phyloP scores from a whole-genome alignment of 495 filamentous ascomycete genomes.

The Darksidea phi region DNA sequence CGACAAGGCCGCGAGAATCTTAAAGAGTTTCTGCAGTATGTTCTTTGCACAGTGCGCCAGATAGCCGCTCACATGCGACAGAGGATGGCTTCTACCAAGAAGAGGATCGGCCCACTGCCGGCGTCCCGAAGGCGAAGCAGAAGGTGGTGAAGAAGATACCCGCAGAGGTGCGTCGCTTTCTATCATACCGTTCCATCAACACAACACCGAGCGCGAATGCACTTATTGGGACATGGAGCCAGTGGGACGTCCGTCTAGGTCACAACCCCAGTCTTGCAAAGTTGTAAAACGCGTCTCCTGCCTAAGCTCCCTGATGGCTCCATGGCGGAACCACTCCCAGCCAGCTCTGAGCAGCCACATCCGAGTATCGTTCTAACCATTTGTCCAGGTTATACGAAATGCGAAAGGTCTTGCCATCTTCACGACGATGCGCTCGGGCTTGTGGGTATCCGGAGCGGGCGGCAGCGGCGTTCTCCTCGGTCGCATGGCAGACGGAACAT shows the following conservation, averaged over 20 bases:
- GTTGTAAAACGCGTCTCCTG: too few relatives aligned
- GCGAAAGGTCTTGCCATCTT: constrained; percentile 88
- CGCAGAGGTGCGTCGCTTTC: constrained; percentile 47
- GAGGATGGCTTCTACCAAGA: constrained; percentile 62
- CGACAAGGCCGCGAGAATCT: constrained; percentile 78
- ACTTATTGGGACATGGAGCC: too few relatives aligned
- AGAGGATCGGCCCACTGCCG: constrained; percentile 46
- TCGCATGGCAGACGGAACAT: constrained; percentile 75
- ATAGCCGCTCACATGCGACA: constrained; percentile 23
- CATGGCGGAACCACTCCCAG: too few relatives aligned
- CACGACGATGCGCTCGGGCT: constrained; percentile 86
- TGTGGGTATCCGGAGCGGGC: constrained; percentile 87
- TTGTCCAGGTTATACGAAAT: constrained; percentile 64
- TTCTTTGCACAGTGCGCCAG: neutral
- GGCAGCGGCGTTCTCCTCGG: constrained; percentile 80
- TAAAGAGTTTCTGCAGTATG: constrained; percentile 73
- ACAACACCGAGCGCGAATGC: neutral
- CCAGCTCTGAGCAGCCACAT: too few relatives aligned
- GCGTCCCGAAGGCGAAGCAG: constrained; percentile 61
- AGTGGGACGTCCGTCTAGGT: too few relatives aligned
- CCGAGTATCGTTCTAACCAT: neutral
- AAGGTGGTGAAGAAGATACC: constrained; percentile 81
- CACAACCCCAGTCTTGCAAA: too few relatives aligned
- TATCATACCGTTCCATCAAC: neutral
- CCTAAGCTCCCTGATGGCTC: too few relatives aligned